Evolutionary conservation across 306 rosid genomes (phyloP).

Genomic region (Dalbergia oliveri): DNA sequence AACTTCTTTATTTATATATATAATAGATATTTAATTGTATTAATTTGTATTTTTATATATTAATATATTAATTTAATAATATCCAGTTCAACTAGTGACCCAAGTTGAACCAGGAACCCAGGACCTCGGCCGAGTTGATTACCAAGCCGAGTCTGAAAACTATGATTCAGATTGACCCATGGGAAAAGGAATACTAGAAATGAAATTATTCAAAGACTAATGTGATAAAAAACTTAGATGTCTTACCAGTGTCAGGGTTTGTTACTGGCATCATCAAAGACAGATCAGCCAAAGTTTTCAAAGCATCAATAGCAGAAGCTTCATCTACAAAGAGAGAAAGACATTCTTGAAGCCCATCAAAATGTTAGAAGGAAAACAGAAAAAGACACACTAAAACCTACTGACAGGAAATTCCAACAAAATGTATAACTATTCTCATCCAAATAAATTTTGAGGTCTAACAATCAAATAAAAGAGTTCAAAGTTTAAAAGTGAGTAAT

Average conservation of each 20-base stretch:
- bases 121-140: too few species aligned
- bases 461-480: too few species aligned
- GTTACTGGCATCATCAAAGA: constrained; percentile 91
- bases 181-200: constrained; percentile 19
- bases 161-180: constrained; percentile 2
- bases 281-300: constrained; percentile 86
- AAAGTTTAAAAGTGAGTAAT: constrained; percentile 20
- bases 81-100: too few species aligned
- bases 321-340: constrained; percentile 69
- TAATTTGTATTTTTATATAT: too few species aligned
- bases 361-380: constrained; percentile 29
- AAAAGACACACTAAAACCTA: constrained; percentile 8
- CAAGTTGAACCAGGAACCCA: too few species aligned
- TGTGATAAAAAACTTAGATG: constrained; percentile 35
- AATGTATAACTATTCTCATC: too few species aligned
- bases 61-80: too few species aligned
- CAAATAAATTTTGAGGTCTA: too few species aligned
- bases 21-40: too few species aligned
- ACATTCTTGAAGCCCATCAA: constrained; percentile 41
- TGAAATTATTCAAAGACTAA: constrained; percentile 37
- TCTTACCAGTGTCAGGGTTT: constrained; percentile 69
- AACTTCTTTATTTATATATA: too few species aligned
- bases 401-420: background rate
- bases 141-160: too few species aligned
- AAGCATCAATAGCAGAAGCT: constrained; percentile 81